phyloP scores from a whole-genome alignment of 2,329 filamentous ascomycete genomes.

The Exophiala lecanii-corni region DNA sequence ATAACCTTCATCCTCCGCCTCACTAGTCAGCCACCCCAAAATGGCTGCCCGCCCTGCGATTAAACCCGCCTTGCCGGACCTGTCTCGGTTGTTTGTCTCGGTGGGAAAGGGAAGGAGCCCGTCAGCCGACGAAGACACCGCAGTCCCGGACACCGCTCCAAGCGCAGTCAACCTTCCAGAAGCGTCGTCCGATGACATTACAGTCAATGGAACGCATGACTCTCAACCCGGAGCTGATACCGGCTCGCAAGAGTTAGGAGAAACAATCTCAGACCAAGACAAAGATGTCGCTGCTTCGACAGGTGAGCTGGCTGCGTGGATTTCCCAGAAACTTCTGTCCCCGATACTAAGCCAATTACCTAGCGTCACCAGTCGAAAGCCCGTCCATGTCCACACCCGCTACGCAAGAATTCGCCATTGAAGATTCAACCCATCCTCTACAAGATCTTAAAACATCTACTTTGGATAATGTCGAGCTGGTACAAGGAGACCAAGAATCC shows the following conservation, averaged over 20 bases:
- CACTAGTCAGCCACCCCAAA: background rate
- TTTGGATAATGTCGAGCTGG: conserved; percentile 2
- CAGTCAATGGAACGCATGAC: background rate
- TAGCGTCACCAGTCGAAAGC: conserved; percentile 6
- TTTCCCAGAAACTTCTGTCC: no score
- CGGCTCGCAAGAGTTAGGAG: background rate
- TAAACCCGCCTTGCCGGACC: background rate
- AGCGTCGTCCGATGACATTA: no score
- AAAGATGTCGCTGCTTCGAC: conserved; percentile 5
- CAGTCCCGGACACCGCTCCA: background rate
- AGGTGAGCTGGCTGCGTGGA: conserved; percentile 7
- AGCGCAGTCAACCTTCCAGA: background rate
- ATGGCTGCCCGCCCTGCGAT: background rate
- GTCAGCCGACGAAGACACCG: background rate
- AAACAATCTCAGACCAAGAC: background rate
- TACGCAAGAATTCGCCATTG: conserved; percentile 3
- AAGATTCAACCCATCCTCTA: background rate
- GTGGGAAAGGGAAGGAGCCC: background rate
- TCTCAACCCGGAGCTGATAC: background rate
- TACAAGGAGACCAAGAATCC: background rate
- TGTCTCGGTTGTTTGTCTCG: background rate
- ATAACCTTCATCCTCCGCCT: background rate
- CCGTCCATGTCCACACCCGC: background rate
- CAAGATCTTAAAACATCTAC: background rate
- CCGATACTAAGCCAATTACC: no score